Base-by-base conservation (phyloP, 2,329 filamentous ascomycete genomes). In the Epichloe brachyelytri region DNA sequence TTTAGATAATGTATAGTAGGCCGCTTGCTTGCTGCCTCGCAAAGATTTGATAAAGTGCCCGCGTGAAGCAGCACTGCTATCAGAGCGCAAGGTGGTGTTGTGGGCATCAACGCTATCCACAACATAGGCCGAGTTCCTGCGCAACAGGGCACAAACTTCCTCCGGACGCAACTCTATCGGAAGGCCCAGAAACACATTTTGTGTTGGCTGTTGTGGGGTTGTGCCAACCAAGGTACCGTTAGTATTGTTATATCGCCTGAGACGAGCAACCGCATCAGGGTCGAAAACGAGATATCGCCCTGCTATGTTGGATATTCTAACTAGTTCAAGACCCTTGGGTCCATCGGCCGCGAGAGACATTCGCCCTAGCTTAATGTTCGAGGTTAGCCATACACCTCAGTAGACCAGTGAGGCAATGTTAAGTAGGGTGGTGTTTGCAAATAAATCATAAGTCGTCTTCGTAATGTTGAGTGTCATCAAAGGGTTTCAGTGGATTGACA, bases 271-370 rank as follows among this genome's bases (percentile, higher is more conserved):
- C 56, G 83, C 81, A 63, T 89, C 80, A 60, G 88, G 80, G 65
- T 95, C 88, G 73, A 96, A 97, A 58, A 98, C 75, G 54, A 96
- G 80, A 71, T 91, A 96, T 57, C 86, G 84, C 58, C 83, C 82
- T 45, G 82, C 82, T 54, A 95, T 81, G 63, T 79, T 76, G 57
- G 87, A 91, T 62, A 97, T 93, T 54, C 88, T 82, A 56, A 95
- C 78, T 11, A 79, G 80, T 30, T 48, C 50, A n/a, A 6, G 5
- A 20, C 33, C 17, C 14, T 11, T 36, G 5, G 10, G 7, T 12
- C 17, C 17, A 43, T 45, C 10, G 2, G 26, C 10, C 26, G 19
- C 17, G 5, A 45, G 20, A 33, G 40, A 36, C 51, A 51, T 51
- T 34, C 8, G 43, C 11, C 40, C 48, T 49, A 43, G 2, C 10